Conservation (phyloP, 495 filamentous ascomycete species). For the Penicillium turbatum region DNA sequence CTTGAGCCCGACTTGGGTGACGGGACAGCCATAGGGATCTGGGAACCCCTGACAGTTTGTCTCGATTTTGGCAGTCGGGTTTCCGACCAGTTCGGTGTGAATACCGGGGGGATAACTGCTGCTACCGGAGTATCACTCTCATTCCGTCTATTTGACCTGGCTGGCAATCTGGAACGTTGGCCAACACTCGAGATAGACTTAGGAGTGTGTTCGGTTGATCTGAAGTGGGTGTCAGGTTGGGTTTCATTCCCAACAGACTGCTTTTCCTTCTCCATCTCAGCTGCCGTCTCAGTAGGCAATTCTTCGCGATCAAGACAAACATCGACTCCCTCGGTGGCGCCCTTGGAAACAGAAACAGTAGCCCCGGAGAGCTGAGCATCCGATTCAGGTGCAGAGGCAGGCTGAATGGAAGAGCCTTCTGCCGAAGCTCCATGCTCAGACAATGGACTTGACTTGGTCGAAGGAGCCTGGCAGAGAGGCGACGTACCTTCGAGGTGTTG, state of each 20-base stretch:
- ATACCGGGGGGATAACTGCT: background rate
- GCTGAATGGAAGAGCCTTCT: slow-evolving; percentile 6
- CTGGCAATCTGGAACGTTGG: background rate
- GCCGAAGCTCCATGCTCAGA: slow-evolving; percentile 8
- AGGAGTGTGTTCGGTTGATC: background rate
- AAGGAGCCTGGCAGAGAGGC: background rate
- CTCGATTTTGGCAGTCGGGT: background rate
- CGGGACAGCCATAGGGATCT: background rate
- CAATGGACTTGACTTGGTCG: slow-evolving; percentile 3
- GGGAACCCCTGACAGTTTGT: background rate
- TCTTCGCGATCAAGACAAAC: background rate
- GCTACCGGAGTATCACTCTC: background rate
- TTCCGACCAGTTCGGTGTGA: background rate
- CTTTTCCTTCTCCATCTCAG: background rate
- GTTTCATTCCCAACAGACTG: background rate
- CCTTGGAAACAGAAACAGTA: background rate
- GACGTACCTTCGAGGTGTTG: background rate
- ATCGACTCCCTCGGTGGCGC: background rate
- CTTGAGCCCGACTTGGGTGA: background rate
- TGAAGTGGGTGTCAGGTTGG: background rate
- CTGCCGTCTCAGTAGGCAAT: background rate
- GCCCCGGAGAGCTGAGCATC: background rate
- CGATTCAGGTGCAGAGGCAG: background rate
- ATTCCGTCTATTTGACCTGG: background rate
- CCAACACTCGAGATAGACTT: background rate